Conservation (phyloP, 805 yeast genomes). For the Spathaspora arborariae region DNA sequence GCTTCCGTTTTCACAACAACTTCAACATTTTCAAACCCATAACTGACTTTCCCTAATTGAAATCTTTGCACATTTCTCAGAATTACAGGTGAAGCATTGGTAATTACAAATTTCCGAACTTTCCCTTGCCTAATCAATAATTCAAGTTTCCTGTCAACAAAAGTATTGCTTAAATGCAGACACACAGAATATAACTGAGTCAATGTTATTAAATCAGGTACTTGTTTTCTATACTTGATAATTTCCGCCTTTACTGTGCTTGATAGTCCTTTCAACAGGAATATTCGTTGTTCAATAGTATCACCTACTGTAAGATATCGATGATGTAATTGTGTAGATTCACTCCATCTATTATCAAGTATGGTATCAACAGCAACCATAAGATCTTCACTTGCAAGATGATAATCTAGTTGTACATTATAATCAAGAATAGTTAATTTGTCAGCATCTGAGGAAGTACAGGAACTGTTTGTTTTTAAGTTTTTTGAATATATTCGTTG, state of each 20-base stretch:
- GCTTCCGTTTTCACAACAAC: slow-evolving; percentile 25
- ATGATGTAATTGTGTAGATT: slow-evolving; percentile 24
- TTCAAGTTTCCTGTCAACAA: slow-evolving; percentile 46
- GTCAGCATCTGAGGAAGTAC: not conserved
- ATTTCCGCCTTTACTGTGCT: slow-evolving; percentile 34
- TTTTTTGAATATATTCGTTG: slow-evolving; percentile 20
- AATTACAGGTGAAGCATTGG: slow-evolving; percentile 43
- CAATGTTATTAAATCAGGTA: slow-evolving; percentile 34
- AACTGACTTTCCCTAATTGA: slow-evolving; percentile 34
- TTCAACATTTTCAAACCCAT: slow-evolving; percentile 42
- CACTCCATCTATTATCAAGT: slow-evolving; percentile 36
- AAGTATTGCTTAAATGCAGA: slow-evolving; percentile 42
- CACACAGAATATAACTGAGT: slow-evolving; percentile 50
- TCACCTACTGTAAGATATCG: slow-evolving; percentile 10
- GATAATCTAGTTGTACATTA: slow-evolving; percentile 39
- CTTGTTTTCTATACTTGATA: slow-evolving; percentile 26
- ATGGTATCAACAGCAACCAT: slow-evolving; percentile 30
- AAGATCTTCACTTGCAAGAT: slow-evolving; percentile 28
- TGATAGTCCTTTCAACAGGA: slow-evolving; percentile 31
- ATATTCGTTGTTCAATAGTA: slow-evolving; percentile 25
- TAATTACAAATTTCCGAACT: slow-evolving; percentile 37
- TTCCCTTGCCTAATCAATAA: slow-evolving; percentile 30
- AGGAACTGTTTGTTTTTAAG: slow-evolving; percentile 2
- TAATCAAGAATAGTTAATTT: slow-evolving; percentile 24
- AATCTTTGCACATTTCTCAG: slow-evolving; percentile 30